Evolutionary conservation across 805 yeast species (phyloP), one percentile per base, ranked within the genome.

Genomic region (Barnettozyma salicaria): DNA sequence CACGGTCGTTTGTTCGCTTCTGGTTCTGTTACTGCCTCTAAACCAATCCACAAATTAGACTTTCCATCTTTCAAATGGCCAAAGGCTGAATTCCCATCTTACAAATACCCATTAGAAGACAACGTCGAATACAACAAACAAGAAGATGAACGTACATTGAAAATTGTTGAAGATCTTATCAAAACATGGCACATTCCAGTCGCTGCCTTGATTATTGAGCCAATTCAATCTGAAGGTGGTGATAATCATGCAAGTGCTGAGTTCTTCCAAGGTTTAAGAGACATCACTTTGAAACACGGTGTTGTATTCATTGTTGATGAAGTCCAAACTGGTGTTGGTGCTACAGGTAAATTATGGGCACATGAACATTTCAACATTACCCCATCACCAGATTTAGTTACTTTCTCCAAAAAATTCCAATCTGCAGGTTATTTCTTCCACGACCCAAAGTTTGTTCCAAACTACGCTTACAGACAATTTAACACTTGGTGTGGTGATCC

Each of bases 1-100:
- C 97, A 89, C 60, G 97, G 97, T 47, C 78, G 97, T 64, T 65
- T 88, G 46, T 87, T 89, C 65, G 97, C 96, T 18, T 75, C 95
- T 38, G 88, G 85, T 30, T 83, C 96, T 6, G 77, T 86, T 48
- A 89, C 97, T 27, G 78, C 95, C 60, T 87, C 96, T 40, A 90
- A 87, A 70, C 96, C 97, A 48, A 75, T 90, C 52, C 97, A 89
- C 71, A 89, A 90, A 68, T 68, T 89, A 58, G 89, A 81, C 62
- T 69, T 90, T 65, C 97, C 97, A 43, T 78, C 95, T 6, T 89
- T 89, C 69, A 76, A 85, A 56, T 89, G 97, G 97, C 97, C 97
- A 57, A 88, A 84, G 61, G 96, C 96, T 39, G 87, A 86, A 45
- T 89, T 80, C 69, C 97, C 97, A 47, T 52, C 72, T 35, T 79